Conservation (phyloP, 306 rosid genomes). For the Quercus agrifolia region DNA sequence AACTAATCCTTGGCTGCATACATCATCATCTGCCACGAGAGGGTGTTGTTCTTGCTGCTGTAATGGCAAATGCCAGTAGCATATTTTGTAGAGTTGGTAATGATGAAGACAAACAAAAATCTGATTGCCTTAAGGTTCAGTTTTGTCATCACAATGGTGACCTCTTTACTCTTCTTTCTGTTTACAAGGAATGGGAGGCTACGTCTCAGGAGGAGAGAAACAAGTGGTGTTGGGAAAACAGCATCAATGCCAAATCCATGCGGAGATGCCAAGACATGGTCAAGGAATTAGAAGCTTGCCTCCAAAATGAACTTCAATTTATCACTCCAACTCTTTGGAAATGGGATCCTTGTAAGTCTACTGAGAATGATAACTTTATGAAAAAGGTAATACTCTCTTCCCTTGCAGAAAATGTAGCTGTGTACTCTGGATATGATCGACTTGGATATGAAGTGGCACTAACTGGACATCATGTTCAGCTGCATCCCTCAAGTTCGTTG, state of each 20-base stretch:
- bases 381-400: constrained; percentile 77
- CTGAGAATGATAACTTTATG: constrained; percentile 45
- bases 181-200: constrained; percentile 80
- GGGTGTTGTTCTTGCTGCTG: constrained; percentile 84
- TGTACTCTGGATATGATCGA: constrained; percentile 74
- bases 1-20: constrained; percentile 72
- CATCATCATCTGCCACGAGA: constrained; percentile 53
- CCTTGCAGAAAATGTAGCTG: constrained; percentile 85
- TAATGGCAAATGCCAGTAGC: constrained; percentile 87
- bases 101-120: constrained; percentile 64
- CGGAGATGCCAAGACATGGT: constrained; percentile 86
- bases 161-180: constrained; percentile 90
- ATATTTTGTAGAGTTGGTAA: constrained; percentile 89
- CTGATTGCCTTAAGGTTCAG: constrained; percentile 80
- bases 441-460: constrained; percentile 90
- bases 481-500: constrained; percentile 92
- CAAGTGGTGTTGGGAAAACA: constrained; percentile 92
- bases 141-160: constrained; percentile 92
- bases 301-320: constrained; percentile 53
- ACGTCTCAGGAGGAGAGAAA: constrained; percentile 48
- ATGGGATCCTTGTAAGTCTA: constrained; percentile 60
- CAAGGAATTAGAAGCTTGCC: constrained; percentile 69
- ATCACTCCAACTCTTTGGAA: constrained; percentile 64
- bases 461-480: constrained; percentile 67
- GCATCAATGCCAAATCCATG: constrained; percentile 91